Evolutionary conservation across 176 grass and related monocot species (phyloP).

Genomic region (Rhynchospora breviuscula): DNA sequence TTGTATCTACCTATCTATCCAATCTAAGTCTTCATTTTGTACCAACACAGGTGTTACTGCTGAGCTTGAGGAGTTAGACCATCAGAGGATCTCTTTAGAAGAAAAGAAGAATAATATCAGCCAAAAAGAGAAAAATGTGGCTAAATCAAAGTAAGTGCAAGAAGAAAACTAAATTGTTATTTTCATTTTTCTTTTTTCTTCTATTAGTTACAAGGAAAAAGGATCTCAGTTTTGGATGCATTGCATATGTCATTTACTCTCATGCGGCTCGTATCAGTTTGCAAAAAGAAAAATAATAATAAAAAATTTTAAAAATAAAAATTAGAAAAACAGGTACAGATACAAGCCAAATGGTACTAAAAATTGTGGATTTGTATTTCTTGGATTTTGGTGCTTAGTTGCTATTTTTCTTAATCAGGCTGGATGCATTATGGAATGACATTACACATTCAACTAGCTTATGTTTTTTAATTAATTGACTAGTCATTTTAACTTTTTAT

Average conservation of each 20-base stretch:
- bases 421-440: background rate
- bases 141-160: slow-evolving; percentile 44
- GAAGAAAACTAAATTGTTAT: background rate
- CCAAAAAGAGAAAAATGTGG: slow-evolving; percentile 54
- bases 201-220: background rate
- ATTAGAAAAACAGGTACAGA: background rate
- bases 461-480: slow-evolving; percentile 7
- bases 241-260: background rate
- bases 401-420: background rate
- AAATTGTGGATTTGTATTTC: background rate
- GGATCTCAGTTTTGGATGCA: background rate
- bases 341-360: background rate
- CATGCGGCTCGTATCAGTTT: background rate
- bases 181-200: background rate
- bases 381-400: background rate
- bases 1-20: slow-evolving; percentile 1
- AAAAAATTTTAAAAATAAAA: too few species aligned
- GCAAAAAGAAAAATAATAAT: background rate
- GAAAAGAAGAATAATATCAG: slow-evolving; percentile 36
- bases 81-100: slow-evolving; percentile 52
- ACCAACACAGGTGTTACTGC: slow-evolving; percentile 46
- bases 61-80: slow-evolving; percentile 48
- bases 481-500: slow-evolving; percentile 1
- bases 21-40: slow-evolving; percentile 16
- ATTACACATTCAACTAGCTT: background rate